Evolutionary conservation across 768 basidiomycete species (phyloP).

Genomic region (Suillus alpinus): DNA sequence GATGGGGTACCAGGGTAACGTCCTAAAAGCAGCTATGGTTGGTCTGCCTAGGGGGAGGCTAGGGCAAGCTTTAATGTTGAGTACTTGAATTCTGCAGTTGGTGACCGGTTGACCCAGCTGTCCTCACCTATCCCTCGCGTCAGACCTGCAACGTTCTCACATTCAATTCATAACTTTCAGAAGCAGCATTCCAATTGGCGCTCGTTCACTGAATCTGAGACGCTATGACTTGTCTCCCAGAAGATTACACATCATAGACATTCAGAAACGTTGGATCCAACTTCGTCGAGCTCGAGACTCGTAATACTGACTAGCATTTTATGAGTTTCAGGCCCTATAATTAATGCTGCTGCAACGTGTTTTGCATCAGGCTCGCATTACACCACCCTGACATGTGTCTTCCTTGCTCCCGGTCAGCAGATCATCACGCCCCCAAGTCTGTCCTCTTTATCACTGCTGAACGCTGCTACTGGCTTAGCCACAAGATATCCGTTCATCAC

Average conservation of each 20-base stretch:
- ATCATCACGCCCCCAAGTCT: not conserved
- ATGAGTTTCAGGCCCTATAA: not conserved
- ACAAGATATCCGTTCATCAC: not conserved
- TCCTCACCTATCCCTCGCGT: not conserved
- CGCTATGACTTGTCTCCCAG: not conserved
- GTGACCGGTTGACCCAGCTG: not conserved
- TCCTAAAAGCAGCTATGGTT: too few relatives aligned
- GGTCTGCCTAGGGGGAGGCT: not conserved
- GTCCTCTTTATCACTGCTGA: not conserved
- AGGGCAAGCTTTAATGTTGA: not conserved
- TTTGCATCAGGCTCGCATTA: not conserved
- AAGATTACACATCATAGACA: not conserved
- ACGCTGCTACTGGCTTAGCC: not conserved
- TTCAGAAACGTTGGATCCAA: not conserved
- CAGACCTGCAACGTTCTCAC: not conserved
- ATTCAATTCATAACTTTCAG: not conserved
- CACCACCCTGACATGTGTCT: not conserved
- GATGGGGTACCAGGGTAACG: too few relatives aligned
- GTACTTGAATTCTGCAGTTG: not conserved
- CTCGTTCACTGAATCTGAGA: not conserved
- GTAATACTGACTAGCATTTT: not conserved
- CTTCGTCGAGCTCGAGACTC: not conserved
- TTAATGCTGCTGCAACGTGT: constrained; percentile 4
- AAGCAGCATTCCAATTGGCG: not conserved
- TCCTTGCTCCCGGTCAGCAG: not conserved